Base-by-base conservation (phyloP, 1,139 yeast genomes). In the Lodderomyces orthopsilosis region DNA sequence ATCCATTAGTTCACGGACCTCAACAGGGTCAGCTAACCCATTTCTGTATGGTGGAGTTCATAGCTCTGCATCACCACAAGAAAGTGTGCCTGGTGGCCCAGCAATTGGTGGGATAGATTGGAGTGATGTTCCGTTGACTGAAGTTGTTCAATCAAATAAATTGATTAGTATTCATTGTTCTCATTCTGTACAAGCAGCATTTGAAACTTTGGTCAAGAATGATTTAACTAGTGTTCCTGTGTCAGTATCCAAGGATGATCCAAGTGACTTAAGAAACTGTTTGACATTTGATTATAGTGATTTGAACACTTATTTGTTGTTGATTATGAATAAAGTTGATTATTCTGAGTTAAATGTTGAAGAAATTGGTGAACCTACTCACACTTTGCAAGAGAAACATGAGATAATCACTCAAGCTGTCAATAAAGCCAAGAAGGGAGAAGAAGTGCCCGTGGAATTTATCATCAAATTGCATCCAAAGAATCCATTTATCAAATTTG, bases 281-380 rank as follows among this genome's bases (percentile, higher is more conserved):
- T 68, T 82, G 46, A 85, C 96, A 1, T 93, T 93, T 63, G 98
- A 93, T 63, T 93, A 89, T 64, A 79, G 94, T 24, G 98, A 93
- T 64, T 75, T 93, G 61, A 90, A 88, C 58, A 83, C 97, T 9
- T 90, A 89, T 61, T 68, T 88, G 51, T 68, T 88, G 50, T 67
- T 88, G 49, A 86, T 88, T 19, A 73, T 87, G 72, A 86, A 89
- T 54, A 83, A 81, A 55, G 73, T 82, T 26, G 65, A 65, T 22
- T 60, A 75, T 22, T 56, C 53, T 18, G 77, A 73, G 34, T 65
- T 59, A 62, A 63, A 56, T 44, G 57, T 61, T 28, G 60, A 57
- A 26, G 65, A 61, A 6, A 54, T 58, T 30, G 60, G 56, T 33
- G 52, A 47, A 41, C 43, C 44, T 23, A 46, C 45, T 3, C 48